Base-by-base conservation (phyloP, 352 stramenopile species). In the Globisporangium okanoganense region DNA sequence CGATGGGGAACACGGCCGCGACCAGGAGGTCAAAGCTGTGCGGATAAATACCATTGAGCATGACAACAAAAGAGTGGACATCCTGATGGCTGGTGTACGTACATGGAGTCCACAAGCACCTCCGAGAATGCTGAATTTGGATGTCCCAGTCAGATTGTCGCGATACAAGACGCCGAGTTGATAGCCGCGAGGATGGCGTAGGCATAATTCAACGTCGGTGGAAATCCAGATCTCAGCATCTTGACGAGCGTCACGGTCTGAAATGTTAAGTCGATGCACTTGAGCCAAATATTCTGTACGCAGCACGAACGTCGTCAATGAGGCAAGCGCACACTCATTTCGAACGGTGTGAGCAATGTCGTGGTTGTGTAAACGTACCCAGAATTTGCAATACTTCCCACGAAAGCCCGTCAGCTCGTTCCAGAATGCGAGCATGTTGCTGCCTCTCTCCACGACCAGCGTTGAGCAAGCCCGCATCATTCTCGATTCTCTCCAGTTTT, bases 1-100 rank as follows among this genome's bases (percentile, higher is more conserved):
- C 13, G 20, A 79, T 66, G 0, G 70, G 75, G 16, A 63, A 72
- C 0, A 56, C 63, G 24, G 79, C 50, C 3, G 61, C 65, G 6
- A 79, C 58, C 7, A 74, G 31, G 0, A 70, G 35, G 29, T 81
- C 68, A 31, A 81, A 70, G 5, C 70, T 40, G 9, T 10, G 14
- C 9, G 10, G 14, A 40, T 13, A 35, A 3, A 8, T 7, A 35
- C 3, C 29, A 35, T 35, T 35, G 29, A n/a, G 3, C 29, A 35
- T 35, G 4, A 40, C 35, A 40, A 40, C 35, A 40, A 35, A 14
- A 10, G 35, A 16, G 35, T 10, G 10, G 9, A 40, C 12, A 40
- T 8, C 10, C 7, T 14, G 35, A 10, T 8, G 14, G 35, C 12
- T 14, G 35, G 10, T 40, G 35, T 13, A 40, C 35, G 35, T 14